Evolutionary conservation across 257 asterid genomes (phyloP).

Genomic region (Capsicum pubescens): DNA sequence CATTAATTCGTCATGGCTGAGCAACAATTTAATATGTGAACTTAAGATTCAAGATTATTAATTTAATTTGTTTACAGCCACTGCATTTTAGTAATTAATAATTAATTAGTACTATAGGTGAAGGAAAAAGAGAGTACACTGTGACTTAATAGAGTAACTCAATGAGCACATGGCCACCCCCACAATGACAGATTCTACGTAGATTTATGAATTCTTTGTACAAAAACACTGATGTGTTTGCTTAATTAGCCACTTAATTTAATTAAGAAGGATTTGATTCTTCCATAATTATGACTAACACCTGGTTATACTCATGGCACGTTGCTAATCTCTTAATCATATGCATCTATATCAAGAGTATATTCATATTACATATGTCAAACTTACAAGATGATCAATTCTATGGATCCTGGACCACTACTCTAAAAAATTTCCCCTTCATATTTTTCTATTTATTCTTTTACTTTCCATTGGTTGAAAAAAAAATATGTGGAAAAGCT

Average conservation of each 20-base stretch:
- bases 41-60: neutral
- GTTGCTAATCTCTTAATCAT: conserved; percentile 1
- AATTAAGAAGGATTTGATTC: conserved; percentile 18
- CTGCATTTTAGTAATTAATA: neutral
- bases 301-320: conserved; percentile 12
- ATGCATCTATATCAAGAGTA: neutral
- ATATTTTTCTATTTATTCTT: neutral
- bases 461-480: neutral
- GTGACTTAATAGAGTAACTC: neutral
- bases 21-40: neutral
- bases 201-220: neutral
- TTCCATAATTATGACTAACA: conserved; percentile 1
- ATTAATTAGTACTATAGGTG: neutral
- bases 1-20: conserved; percentile 14
- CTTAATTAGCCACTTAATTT: conserved; percentile 7
- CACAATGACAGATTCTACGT: conserved; percentile 20
- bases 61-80: neutral
- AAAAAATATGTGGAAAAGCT: neutral
- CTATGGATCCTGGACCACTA: conserved; percentile 17
- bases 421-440: neutral
- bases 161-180: conserved; percentile 26
- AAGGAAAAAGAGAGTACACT: neutral
- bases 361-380: conserved; percentile 14
- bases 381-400: neutral
- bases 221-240: neutral